Evolutionary conservation across 805 yeast genomes (phyloP).

Genomic region (Gaillardinia entomophila): DNA sequence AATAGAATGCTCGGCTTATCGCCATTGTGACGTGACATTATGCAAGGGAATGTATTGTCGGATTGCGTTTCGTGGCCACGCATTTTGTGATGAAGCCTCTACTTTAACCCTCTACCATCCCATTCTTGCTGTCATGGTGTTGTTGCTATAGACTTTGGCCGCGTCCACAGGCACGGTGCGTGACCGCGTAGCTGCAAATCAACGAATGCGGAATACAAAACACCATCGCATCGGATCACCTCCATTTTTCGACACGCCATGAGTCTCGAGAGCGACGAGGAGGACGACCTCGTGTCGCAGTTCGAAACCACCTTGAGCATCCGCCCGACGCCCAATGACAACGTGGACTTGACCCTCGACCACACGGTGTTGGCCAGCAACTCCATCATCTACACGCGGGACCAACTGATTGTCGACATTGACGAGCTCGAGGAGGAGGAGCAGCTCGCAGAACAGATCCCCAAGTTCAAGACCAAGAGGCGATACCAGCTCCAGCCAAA

Average conservation of each 20-base stretch:
- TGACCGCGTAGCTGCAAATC: neutral
- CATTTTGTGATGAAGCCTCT: too few species aligned
- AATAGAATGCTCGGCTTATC: constrained; percentile 34
- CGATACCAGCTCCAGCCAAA: constrained; percentile 23
- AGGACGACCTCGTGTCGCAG: constrained; percentile 20
- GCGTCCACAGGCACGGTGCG: neutral
- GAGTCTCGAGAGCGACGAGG: constrained; percentile 7
- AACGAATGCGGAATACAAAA: neutral
- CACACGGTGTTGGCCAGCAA: constrained; percentile 28
- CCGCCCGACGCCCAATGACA: constrained; percentile 30
- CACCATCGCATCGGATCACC: neutral
- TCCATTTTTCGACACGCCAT: neutral
- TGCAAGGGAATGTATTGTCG: too few species aligned
- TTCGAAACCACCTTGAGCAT: constrained; percentile 41
- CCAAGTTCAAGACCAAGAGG: constrained; percentile 29
- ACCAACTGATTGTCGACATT: constrained; percentile 27
- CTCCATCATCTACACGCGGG: constrained; percentile 20
- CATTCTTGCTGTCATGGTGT: too few species aligned
- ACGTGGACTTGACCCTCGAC: constrained; percentile 34
- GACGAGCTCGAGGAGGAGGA: constrained; percentile 33
- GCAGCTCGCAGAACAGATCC: constrained; percentile 27
- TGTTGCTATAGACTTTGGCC: too few species aligned
- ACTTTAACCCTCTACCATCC: too few species aligned
- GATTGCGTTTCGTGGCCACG: too few species aligned
- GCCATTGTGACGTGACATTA: too few species aligned